phyloP scores from a whole-genome alignment of 768 basidiomycete species.

The Cystofilobasidium bisporidii region DNA sequence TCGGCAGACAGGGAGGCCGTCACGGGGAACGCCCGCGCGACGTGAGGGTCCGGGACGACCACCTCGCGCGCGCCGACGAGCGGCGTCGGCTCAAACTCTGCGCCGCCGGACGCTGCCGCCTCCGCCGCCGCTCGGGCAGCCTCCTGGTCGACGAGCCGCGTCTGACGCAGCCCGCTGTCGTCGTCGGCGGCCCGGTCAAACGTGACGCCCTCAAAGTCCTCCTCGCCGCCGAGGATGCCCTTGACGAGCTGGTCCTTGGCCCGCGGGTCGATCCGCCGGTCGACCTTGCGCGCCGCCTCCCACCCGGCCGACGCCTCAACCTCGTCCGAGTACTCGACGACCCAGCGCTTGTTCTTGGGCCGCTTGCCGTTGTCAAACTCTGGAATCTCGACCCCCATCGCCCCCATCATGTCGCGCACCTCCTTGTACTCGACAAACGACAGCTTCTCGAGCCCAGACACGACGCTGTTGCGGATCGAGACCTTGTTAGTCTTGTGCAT shows the following conservation, averaged over 20 bases:
- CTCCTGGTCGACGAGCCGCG: background rate
- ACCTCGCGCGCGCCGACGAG: conserved; percentile 21
- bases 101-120: background rate
- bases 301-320: conserved; percentile 1
- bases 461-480: conserved; percentile 7
- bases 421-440: conserved; percentile 19
- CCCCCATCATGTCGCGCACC: conserved; percentile 16
- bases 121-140: background rate
- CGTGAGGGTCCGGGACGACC: background rate
- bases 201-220: background rate
- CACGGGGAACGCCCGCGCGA: background rate
- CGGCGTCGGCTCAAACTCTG: conserved; percentile 16
- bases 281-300: background rate
- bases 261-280: background rate
- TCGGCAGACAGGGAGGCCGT: background rate
- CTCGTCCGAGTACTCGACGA: conserved; percentile 8
- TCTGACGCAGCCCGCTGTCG: background rate
- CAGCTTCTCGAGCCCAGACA: conserved; percentile 15
- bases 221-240: background rate
- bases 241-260: background rate
- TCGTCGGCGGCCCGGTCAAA: background rate
- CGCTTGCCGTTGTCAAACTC: conserved; percentile 4
- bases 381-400: conserved; percentile 22
- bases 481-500: conserved; percentile 23
- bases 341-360: background rate